A percentile compares a stretch with the other conserved stretches of the same genome.
phyloP scores from a whole-genome alignment of 2,329 filamentous ascomycete species.

The Pseudogymnoascus sp. region DNA sequence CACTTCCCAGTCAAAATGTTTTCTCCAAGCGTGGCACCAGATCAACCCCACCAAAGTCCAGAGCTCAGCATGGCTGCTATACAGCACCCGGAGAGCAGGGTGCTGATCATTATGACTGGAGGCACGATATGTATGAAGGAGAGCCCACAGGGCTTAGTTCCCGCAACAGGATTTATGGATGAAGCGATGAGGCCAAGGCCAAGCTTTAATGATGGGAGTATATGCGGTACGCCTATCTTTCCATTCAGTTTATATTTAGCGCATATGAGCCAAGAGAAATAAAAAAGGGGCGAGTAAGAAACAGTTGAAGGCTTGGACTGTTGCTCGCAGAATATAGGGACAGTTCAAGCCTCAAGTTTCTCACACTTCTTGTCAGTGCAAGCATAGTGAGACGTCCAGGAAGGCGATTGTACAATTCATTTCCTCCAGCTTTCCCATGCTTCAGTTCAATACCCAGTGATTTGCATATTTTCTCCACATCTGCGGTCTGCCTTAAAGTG shows the following conservation, averaged over 20 bases:
- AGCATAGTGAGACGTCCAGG: neutral
- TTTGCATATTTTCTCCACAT: neutral
- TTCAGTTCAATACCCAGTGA: neutral
- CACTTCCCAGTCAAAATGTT: neutral
- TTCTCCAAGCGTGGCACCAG: neutral
- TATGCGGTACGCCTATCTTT: constrained; percentile 30
- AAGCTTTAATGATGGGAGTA: constrained; percentile 60
- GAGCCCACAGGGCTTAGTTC: constrained; percentile 57
- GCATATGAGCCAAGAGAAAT: neutral
- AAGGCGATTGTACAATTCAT: neutral
- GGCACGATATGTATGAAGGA: constrained; percentile 64
- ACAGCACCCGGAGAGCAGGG: constrained; percentile 41
- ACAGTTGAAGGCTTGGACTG: neutral
- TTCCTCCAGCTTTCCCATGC: neutral
- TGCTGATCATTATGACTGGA: constrained; percentile 62
- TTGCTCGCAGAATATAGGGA: neutral
- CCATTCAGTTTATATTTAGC: constrained; percentile 10
- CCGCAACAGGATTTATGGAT: constrained; percentile 52
- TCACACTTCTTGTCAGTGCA: neutral
- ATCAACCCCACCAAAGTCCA: neutral
- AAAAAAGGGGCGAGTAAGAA: neutral
- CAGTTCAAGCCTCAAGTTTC: neutral
- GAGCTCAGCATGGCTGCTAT: neutral
- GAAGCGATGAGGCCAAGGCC: constrained; percentile 56
- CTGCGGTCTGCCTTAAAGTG: neutral